Evolutionary conservation across 2,329 filamentous ascomycete genomes (phyloP), one percentile per base, ranked within the genome.

Genomic region (Fusarium decemcellulare): DNA sequence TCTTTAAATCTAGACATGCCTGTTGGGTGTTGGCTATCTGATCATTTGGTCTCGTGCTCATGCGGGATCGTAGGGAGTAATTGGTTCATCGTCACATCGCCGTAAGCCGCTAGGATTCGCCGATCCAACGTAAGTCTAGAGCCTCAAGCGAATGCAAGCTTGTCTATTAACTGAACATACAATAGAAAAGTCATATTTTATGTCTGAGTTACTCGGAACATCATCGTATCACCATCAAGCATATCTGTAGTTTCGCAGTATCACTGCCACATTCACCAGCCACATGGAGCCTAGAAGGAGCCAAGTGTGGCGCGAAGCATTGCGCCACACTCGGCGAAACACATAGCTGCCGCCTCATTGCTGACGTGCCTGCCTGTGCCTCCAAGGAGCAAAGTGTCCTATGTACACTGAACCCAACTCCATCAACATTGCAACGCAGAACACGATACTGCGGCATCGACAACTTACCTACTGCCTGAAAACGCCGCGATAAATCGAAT

Each of bases 381-480:
- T 52, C 39, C 55, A 62, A 65, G 61, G 63, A 70, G 73, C 70
- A 72, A 74, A 72, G 65, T 75, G 67, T 75, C 72, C 72, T 68
- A 44, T 63, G 23, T 23, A 23, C 23, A 5, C 23, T 23, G 23
- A 23, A 43, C 54, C 53, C 53, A 60, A 59, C 64, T 63, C 47
- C 63, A 63, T 48, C 54, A 65, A 64, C 63, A 63, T 59, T 44
- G 55, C 50, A 36, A 59, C 55, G 16, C 54, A n/a, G 23, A 57
- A 34, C 51, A 36, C 59, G 47, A 65, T 54, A 63, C 60, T 63
- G 51, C 46, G 58, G 46, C 59, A 46, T 39, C 48, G 54, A 16
- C 39, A 50, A 56, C n/a, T 37, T 15, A 16, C 46, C 34, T 52
- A 18, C 34, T 57, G 37, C 47, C 43, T 63, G 16, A 59, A 50